Base-by-base conservation (phyloP, 1,284 basidiomycete species). In the Melampsora americana region DNA sequence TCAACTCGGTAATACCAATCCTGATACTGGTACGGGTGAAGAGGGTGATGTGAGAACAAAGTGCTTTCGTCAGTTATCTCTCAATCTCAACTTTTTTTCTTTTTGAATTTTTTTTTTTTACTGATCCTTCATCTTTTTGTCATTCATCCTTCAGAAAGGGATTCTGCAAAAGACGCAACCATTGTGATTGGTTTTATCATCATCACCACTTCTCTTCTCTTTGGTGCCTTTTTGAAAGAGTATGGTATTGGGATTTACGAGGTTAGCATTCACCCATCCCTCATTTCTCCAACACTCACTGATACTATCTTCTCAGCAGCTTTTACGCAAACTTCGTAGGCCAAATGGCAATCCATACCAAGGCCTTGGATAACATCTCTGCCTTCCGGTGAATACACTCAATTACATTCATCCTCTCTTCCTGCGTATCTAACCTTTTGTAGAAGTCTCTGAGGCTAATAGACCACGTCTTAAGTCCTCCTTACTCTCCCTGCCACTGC, bases 31-130 rank as follows among this genome's bases (percentile, higher is more conserved):
- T 0, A 82, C 82, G 0, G 82, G 82, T 0, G 80, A 79, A 48
- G 82, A 83, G 77, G 82, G 82, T 2, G 81, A 83, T 62, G 81
- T 83, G 0, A 82, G 81, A 81, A 81, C 82, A 2, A 81, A 80
- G 65, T 83, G 82, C 46, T 82, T 82, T 61, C 77, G 78, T 79
- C 32, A 73, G 77, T 78, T 14, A 16, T 56, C 16, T 48, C 4
- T 44, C 42, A n/a, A n/a, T 42, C 39, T 59, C n/a, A 6, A 26
- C 16, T 42, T 35, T 23, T 30, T 18, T 26, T n/a, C n/a, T n/a
- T n/a, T n/a, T n/a, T n/a, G n/a, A n/a, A n/a, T n/a, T n/a, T 64
- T 46, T 1, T 5, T 39, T 32, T 20, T 20, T 30, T 69, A n/a
- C 48, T 44, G 30, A n/a, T 28, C 14, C 56, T 11, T 23, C 48